Percentiles rank a stretch among this genome's conserved stretches.
phyloP scores from a whole-genome alignment of 257 asterid genomes.

The Solanum dulcamara region DNA sequence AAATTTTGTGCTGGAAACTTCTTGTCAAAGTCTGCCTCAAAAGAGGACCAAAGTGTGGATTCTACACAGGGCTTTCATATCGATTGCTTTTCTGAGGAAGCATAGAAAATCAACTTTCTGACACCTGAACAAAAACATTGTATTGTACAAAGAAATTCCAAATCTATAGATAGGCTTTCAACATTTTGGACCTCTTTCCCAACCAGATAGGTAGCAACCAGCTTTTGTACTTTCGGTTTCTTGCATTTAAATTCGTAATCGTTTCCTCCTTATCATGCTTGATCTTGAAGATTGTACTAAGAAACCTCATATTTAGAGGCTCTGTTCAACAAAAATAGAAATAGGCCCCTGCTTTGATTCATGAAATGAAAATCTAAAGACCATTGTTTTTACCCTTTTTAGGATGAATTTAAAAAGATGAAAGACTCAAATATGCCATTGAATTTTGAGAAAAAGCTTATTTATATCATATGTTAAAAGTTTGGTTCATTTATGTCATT shows the following conservation, averaged over 20 bases:
- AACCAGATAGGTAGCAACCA: neutral
- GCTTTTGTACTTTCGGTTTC: neutral
- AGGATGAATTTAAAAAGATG: too few relatives aligned
- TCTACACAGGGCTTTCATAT: slow-evolving; percentile 48
- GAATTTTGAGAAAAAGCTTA: too few relatives aligned
- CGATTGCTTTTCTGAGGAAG: slow-evolving; percentile 48
- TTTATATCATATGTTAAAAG: too few relatives aligned
- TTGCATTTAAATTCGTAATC: neutral
- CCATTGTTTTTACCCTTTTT: too few relatives aligned
- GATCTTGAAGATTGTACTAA: neutral
- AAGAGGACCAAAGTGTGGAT: slow-evolving; percentile 23
- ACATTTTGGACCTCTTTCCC: neutral
- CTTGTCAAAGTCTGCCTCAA: slow-evolving; percentile 16
- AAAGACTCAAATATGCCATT: too few relatives aligned
- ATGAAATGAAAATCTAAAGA: too few relatives aligned
- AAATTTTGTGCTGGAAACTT: slow-evolving; percentile 17
- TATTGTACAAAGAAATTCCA: neutral
- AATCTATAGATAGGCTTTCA: neutral
- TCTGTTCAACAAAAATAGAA: neutral
- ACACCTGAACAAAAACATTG: neutral
- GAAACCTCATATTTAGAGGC: neutral
- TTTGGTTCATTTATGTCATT: too few relatives aligned
- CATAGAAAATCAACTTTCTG: slow-evolving; percentile 10
- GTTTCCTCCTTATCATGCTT: too few relatives aligned
- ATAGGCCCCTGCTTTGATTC: too few relatives aligned